phyloP scores from a whole-genome alignment of 2,329 filamentous ascomycete species.

The Colletotrichum melonis region DNA sequence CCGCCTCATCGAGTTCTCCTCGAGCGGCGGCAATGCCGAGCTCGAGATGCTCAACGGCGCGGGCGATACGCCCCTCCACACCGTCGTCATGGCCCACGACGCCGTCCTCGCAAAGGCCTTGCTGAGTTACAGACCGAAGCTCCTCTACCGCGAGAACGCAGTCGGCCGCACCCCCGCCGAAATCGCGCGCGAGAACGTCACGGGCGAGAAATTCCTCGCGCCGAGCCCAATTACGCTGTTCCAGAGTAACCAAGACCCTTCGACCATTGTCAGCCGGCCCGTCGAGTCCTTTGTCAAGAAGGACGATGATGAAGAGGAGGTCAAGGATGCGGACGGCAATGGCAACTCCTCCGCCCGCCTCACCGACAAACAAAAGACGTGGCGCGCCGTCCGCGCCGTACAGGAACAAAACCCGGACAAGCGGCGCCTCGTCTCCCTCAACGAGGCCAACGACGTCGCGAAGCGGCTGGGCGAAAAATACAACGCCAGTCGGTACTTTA shows the following conservation, averaged over 20 bases:
- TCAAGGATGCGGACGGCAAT: background rate
- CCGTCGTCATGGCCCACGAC: slow-evolving; percentile 55
- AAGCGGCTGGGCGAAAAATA: slow-evolving; percentile 65
- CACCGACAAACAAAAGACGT: slow-evolving; percentile 23
- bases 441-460: slow-evolving; percentile 69
- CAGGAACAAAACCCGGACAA: slow-evolving; percentile 46
- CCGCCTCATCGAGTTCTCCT: slow-evolving; percentile 66
- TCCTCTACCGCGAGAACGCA: slow-evolving; percentile 79
- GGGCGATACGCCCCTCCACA: slow-evolving; percentile 75
- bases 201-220: slow-evolving; percentile 50
- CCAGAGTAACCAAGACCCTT: slow-evolving; percentile 5
- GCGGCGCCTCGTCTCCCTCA: slow-evolving; percentile 64
- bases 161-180: slow-evolving; percentile 81
- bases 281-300: slow-evolving; percentile 27
- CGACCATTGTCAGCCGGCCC: slow-evolving; percentile 14
- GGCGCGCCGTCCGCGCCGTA: slow-evolving; percentile 41
- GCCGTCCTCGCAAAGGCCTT: slow-evolving; percentile 55
- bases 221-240: slow-evolving; percentile 32
- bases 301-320: background rate
- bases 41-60: slow-evolving; percentile 70
- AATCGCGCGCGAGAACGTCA: slow-evolving; percentile 67
- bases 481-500: slow-evolving; percentile 50
- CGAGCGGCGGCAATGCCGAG: slow-evolving; percentile 59
- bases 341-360: background rate
- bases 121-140: slow-evolving; percentile 65